phyloP scores from a whole-genome alignment of 805 yeast genomes.

The Lipomyces starkeyi region DNA sequence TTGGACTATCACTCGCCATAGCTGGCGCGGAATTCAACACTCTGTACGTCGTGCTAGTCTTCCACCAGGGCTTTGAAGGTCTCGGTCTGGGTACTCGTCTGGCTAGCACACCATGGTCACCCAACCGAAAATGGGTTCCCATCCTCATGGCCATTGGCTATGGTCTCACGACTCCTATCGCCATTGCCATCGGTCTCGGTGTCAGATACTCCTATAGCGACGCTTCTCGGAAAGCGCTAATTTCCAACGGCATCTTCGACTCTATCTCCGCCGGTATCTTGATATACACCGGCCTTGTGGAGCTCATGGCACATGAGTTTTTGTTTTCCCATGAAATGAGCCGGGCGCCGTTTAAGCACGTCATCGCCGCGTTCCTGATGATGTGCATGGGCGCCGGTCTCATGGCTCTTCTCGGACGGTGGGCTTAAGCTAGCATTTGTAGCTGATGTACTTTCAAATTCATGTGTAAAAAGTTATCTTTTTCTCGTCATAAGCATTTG shows the following conservation, averaged over 20 bases:
- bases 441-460: not conserved
- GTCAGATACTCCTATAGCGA: slow-evolving; percentile 60
- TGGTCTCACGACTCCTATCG: slow-evolving; percentile 68
- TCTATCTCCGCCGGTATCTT: slow-evolving; percentile 74
- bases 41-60: slow-evolving; percentile 61
- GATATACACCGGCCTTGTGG: slow-evolving; percentile 74
- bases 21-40: slow-evolving; percentile 77
- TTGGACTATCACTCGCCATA: slow-evolving; percentile 78
- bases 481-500: not conserved
- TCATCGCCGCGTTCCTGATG: slow-evolving; percentile 19
- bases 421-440: slow-evolving; percentile 57
- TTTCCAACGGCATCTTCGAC: slow-evolving; percentile 70
- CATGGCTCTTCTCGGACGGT: slow-evolving; percentile 77
- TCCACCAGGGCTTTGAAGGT: slow-evolving; percentile 77
- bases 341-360: slow-evolving; percentile 23
- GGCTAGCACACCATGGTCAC: slow-evolving; percentile 64
- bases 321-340: slow-evolving; percentile 52
- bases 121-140: slow-evolving; percentile 55
- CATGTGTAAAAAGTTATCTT: not conserved
- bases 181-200: slow-evolving; percentile 77
- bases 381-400: slow-evolving; percentile 60
- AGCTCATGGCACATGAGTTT: slow-evolving; percentile 76
- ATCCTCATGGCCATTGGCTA: slow-evolving; percentile 58
- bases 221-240: slow-evolving; percentile 50
- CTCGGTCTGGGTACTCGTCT: slow-evolving; percentile 77